Conservation (phyloP, 1,284 basidiomycete genomes). For the Sanghuangporus weigelae region DNA sequence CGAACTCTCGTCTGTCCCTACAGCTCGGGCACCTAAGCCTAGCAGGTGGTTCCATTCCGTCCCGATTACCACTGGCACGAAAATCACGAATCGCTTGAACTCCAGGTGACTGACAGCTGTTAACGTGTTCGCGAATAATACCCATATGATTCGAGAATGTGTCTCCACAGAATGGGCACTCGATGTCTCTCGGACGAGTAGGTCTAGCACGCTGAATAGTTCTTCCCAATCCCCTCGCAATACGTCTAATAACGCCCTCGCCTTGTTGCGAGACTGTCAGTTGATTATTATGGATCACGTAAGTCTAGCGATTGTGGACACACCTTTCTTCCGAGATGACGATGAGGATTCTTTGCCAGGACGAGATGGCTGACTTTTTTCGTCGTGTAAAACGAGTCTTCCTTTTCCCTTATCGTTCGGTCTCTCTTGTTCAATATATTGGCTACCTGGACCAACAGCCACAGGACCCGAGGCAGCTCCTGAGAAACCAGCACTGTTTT, state of each 20-base stretch:
- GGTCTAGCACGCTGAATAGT: background rate
- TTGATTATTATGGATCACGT: background rate
- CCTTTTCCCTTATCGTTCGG: background rate
- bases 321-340: background rate
- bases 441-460: background rate
- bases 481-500: background rate
- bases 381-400: background rate
- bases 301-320: background rate
- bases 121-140: background rate
- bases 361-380: background rate
- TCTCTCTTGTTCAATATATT: background rate
- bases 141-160: background rate
- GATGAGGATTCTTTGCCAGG: background rate
- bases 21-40: background rate
- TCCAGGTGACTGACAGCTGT: background rate
- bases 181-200: background rate
- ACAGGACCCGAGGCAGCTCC: background rate
- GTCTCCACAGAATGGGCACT: background rate
- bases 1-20: background rate
- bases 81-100: background rate
- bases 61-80: background rate
- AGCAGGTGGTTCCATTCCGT: background rate
- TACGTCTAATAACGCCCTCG: background rate
- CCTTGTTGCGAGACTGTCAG: background rate
- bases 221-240: background rate